A percentile compares a stretch with the other conserved stretches of the same genome.
These are phyloP conservation scores for Phytophthora foliorum DNA, from an alignment of 352 stramenopile genomes.

Conservation along the genomic window DNA sequence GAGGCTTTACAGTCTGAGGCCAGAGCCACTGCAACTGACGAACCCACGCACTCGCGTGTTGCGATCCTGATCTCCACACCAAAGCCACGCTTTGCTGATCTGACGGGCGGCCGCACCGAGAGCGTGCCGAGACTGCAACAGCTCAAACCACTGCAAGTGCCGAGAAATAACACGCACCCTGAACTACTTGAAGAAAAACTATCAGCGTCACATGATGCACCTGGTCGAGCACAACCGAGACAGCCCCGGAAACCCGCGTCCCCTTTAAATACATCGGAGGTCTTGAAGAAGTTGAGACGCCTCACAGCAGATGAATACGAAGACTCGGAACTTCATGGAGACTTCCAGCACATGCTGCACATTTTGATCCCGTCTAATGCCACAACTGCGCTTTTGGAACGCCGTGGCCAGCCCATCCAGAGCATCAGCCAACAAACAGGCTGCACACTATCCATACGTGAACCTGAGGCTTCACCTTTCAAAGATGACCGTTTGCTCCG, in stretches of 20 bases:
- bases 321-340: conserved; percentile 60
- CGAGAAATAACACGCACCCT: conserved; percentile 15
- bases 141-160: conserved; percentile 24
- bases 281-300: conserved; percentile 27
- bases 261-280: conserved; percentile 5
- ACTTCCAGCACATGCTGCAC: conserved; percentile 66
- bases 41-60: not conserved
- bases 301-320: conserved; percentile 61
- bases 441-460: conserved; percentile 69
- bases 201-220: conserved; percentile 4
- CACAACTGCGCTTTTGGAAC: conserved; percentile 61
- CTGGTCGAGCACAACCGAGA: conserved; percentile 16
- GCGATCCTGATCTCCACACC: conserved; percentile 26
- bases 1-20: not conserved
- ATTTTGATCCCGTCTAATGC: conserved; percentile 71
- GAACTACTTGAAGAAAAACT: conserved; percentile 14
- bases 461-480: conserved; percentile 49
- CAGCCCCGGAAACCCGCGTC: conserved; percentile 7
- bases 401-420: conserved; percentile 58
- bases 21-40: not conserved
- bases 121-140: conserved; percentile 20
- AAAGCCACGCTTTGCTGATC: conserved; percentile 16
- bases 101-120: conserved; percentile 13
- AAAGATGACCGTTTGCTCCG: conserved; percentile 67
- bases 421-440: conserved; percentile 51